These are phyloP conservation scores for Chenopodium berlandieri DNA, from an alignment of 148 eudicot species.

Conservation along the genomic window DNA sequence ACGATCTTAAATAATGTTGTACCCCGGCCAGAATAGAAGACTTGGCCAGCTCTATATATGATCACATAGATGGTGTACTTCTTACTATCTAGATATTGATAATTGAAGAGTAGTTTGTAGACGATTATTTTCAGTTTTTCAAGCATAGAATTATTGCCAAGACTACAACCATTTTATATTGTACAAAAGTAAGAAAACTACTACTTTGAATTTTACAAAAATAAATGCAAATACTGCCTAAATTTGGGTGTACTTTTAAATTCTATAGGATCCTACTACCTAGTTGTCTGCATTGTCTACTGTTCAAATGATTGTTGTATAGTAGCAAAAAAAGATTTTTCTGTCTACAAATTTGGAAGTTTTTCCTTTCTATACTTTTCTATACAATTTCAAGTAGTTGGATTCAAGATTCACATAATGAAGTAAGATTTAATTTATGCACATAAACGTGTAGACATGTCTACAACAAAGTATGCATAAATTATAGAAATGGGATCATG, in stretches of 20 bases:
- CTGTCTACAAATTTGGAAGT: not conserved
- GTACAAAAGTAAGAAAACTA: not conserved
- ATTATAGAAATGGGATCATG: too few species aligned
- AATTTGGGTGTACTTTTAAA: not conserved
- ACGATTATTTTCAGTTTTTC: not conserved
- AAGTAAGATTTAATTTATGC: too few species aligned
- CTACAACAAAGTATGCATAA: too few species aligned
- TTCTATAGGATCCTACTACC: not conserved
- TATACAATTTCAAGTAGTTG: not conserved
- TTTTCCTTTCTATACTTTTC: not conserved
- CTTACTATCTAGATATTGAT: not conserved
- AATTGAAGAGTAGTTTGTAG: not conserved
- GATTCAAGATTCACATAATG: too few species aligned
- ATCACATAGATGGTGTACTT: not conserved
- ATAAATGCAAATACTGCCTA: not conserved
- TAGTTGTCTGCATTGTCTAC: not conserved
- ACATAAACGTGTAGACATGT: too few species aligned
- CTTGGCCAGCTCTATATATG: not conserved
- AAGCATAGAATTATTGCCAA: not conserved
- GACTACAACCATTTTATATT: not conserved
- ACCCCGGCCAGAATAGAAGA: too few species aligned
- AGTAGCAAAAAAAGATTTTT: not conserved
- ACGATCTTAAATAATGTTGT: too few species aligned
- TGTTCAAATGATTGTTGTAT: not conserved
- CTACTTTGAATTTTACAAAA: constrained; percentile 4